Evolutionary conservation across 768 basidiomycete species (phyloP).

Genomic region (Mycena polygramma): DNA sequence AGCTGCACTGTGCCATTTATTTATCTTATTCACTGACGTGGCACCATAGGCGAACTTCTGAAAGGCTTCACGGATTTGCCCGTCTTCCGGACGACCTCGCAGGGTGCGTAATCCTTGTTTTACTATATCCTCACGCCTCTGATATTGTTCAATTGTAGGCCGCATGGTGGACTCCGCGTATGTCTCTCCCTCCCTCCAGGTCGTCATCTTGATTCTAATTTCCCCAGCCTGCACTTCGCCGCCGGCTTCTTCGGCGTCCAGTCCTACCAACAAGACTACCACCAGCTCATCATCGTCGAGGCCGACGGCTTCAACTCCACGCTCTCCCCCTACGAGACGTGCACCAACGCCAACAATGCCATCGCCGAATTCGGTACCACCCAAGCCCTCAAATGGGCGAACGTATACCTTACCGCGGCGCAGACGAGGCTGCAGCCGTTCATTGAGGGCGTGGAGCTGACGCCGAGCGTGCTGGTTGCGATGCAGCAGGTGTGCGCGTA

Average conservation of each 20-base stretch:
- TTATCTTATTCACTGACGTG: not conserved
- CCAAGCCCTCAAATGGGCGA: conserved; percentile 69
- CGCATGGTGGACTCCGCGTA: conserved; percentile 69
- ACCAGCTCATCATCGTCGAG: conserved; percentile 73
- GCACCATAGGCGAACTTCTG: conserved; percentile 47
- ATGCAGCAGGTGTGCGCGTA: conserved; percentile 83
- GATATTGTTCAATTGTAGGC: conserved; percentile 43
- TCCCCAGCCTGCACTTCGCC: conserved; percentile 58
- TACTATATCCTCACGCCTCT: too few species aligned
- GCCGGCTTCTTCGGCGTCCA: conserved; percentile 71
- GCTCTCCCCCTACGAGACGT: conserved; percentile 76
- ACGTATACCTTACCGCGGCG: conserved; percentile 70
- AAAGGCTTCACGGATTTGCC: conserved; percentile 63
- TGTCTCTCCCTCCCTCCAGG: not conserved
- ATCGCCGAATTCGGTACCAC: conserved; percentile 58
- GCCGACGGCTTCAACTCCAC: conserved; percentile 68
- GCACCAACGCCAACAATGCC: conserved; percentile 64
- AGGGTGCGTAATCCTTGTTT: conserved; percentile 60
- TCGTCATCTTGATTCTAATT: not conserved
- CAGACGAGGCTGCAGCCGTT: conserved; percentile 62
- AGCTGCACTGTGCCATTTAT: conserved; percentile 54
- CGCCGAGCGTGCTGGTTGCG: conserved; percentile 64
- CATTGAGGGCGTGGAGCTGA: conserved; percentile 66
- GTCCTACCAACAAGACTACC: conserved; percentile 65
- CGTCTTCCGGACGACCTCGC: conserved; percentile 73